phyloP scores from a whole-genome alignment of 108 stramenopile genomes.

The Nitzschia sp. region DNA sequence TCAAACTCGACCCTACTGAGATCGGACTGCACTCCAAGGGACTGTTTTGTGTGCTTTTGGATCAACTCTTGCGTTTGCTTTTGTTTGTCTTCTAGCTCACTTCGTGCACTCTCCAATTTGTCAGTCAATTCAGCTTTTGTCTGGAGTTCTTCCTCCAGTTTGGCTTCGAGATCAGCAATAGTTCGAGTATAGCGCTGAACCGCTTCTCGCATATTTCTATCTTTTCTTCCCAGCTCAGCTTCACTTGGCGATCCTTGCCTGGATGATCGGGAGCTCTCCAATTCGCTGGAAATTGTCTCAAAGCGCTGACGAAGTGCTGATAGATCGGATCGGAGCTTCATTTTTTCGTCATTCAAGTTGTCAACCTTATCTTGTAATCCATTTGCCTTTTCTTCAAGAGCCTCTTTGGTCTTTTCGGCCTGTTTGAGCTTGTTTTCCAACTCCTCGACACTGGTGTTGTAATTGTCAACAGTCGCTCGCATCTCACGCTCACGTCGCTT shows the following conservation, averaged over 20 bases:
- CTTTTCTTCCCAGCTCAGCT: conserved; percentile 33
- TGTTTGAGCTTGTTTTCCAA: conserved; percentile 20
- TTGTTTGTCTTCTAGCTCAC: conserved; percentile 41
- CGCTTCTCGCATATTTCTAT: conserved; percentile 33
- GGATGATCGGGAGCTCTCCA: conserved; percentile 6
- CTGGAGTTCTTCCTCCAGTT: conserved; percentile 42
- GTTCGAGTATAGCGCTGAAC: conserved; percentile 33
- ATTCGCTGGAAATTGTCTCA: conserved; percentile 10
- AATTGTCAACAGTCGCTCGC: conserved; percentile 14
- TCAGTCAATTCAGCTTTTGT: conserved; percentile 33
- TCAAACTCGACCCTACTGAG: conserved; percentile 14
- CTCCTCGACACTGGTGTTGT: conserved; percentile 18
- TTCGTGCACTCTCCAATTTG: conserved; percentile 30
- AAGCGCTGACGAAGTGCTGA: conserved; percentile 21
- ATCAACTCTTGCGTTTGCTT: conserved; percentile 35
- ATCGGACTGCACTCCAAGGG: conserved; percentile 22
- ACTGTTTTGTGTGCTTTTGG: conserved; percentile 27
- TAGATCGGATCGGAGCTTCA: conserved; percentile 17
- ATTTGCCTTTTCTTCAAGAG: conserved; percentile 19
- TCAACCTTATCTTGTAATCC: conserved; percentile 24
- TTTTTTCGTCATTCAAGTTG: conserved; percentile 34
- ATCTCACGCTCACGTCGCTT: conserved; percentile 22
- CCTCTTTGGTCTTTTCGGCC: conserved; percentile 25
- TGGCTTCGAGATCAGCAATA: conserved; percentile 40
- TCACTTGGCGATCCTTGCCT: neutral